Percentiles rank a stretch among this genome's conserved stretches.
phyloP scores from a whole-genome alignment of 2,329 filamentous ascomycete genomes.

The Diaporthe ampelina region DNA sequence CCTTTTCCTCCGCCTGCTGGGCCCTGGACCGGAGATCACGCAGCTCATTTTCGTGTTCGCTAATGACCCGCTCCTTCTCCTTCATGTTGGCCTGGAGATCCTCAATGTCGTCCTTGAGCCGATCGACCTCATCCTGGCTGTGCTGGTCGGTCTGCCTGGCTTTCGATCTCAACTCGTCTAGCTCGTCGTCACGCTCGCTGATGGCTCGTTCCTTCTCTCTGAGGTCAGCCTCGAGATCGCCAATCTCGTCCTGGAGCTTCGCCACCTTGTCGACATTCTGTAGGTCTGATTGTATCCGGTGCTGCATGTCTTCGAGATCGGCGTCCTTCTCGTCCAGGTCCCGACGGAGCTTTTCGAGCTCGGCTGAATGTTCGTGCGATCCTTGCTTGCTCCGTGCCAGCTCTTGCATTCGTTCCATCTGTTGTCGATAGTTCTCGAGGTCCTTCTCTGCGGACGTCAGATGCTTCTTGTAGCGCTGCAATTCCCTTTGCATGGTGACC shows the following conservation, averaged over 20 bases:
- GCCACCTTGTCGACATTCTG: constrained; percentile 71
- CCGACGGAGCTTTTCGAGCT: constrained; percentile 70
- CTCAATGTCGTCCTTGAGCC: constrained; percentile 61
- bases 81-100: constrained; percentile 70
- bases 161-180: constrained; percentile 75
- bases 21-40: constrained; percentile 64
- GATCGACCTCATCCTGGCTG: constrained; percentile 57
- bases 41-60: constrained; percentile 66
- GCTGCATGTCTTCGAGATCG: constrained; percentile 72
- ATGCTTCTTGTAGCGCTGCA: constrained; percentile 88
- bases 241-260: constrained; percentile 79
- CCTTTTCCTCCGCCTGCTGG: constrained; percentile 68
- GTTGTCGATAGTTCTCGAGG: constrained; percentile 84
- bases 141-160: constrained; percentile 61
- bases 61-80: constrained; percentile 70
- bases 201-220: constrained; percentile 82
- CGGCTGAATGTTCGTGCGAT: constrained; percentile 76
- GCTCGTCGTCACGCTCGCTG: constrained; percentile 80
- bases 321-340: constrained; percentile 70
- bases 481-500: constrained; percentile 88
- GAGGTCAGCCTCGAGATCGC: constrained; percentile 81
- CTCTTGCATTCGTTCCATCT: constrained; percentile 86
- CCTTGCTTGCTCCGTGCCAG: constrained; percentile 82
- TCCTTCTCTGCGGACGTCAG: constrained; percentile 87
- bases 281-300: constrained; percentile 69